Evolutionary conservation across 1,284 basidiomycete genomes (phyloP).

Genomic region (Dichomitus squalens): DNA sequence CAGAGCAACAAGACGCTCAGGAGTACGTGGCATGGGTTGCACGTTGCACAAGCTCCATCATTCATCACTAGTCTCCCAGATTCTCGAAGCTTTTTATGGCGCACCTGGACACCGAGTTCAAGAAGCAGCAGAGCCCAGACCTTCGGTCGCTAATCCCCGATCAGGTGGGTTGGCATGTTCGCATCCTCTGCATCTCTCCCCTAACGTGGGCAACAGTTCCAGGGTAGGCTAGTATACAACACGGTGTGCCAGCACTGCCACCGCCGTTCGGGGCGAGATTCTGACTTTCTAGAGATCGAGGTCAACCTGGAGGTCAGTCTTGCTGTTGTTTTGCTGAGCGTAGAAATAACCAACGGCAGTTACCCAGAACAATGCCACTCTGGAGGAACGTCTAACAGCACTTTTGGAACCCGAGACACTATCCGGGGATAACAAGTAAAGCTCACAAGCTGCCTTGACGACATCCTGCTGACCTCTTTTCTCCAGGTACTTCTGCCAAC

Average conservation of each 20-base stretch:
- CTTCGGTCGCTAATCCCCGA: constrained; percentile 69
- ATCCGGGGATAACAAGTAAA: constrained; percentile 79
- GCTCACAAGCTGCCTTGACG: neutral
- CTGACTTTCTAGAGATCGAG: constrained; percentile 84
- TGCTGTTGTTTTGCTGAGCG: neutral
- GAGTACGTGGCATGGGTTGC: constrained; percentile 57
- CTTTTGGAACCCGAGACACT: constrained; percentile 71
- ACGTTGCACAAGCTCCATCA: constrained; percentile 4
- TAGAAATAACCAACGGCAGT: neutral
- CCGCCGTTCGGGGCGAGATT: constrained; percentile 63
- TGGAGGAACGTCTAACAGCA: constrained; percentile 70
- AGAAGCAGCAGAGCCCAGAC: constrained; percentile 64
- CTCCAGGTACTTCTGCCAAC: constrained; percentile 74
- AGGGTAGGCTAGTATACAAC: constrained; percentile 80
- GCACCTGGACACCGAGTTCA: constrained; percentile 82
- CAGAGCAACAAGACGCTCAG: constrained; percentile 93
- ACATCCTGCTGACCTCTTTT: neutral
- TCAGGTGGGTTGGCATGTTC: constrained; percentile 51
- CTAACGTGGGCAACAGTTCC: constrained; percentile 60
- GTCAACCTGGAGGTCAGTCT: constrained; percentile 71
- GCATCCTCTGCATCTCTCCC: neutral
- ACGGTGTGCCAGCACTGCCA: constrained; percentile 76
- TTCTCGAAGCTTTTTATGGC: constrained; percentile 94
- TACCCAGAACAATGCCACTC: constrained; percentile 62
- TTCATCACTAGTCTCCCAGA: constrained; percentile 41